phyloP scores from a whole-genome alignment of 768 basidiomycete genomes.

The Omphalotus guepiniiformis region DNA sequence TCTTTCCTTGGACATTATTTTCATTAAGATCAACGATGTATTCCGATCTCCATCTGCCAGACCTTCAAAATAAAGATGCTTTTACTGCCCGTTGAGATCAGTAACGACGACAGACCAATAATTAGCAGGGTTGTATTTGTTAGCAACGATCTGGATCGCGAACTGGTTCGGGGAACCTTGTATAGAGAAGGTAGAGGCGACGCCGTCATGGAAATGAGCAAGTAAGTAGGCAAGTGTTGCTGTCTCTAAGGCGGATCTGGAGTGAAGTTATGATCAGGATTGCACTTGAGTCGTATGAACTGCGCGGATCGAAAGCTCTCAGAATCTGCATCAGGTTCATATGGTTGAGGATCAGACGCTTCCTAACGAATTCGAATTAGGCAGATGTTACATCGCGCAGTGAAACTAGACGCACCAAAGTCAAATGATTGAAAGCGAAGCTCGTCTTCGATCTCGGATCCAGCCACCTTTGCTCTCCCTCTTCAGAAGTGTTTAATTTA shows the following conservation, averaged over 20 bases:
- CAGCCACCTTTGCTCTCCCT: conserved; percentile 65
- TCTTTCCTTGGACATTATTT: conserved; percentile 61
- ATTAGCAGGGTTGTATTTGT: conserved; percentile 92
- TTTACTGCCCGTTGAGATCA: background rate
- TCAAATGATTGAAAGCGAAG: conserved; percentile 84
- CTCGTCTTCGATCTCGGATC: conserved; percentile 78
- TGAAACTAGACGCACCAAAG: conserved; percentile 50
- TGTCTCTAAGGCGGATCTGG: conserved; percentile 67
- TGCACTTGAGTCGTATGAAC: background rate
- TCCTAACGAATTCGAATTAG: conserved; percentile 43
- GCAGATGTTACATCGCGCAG: conserved; percentile 4
- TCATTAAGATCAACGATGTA: conserved; percentile 70
- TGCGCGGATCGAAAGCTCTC: conserved; percentile 71
- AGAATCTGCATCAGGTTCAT: conserved; percentile 56
- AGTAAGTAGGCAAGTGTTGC: conserved; percentile 63
- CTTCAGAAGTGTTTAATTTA: conserved; percentile 37
- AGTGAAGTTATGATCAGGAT: background rate
- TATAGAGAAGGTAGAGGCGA: conserved; percentile 65
- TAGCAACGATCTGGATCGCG: conserved; percentile 83
- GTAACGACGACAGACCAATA: conserved; percentile 60
- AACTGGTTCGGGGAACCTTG: conserved; percentile 43
- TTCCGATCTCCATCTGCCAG: conserved; percentile 91
- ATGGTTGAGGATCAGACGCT: conserved; percentile 65
- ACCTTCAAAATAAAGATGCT: conserved; percentile 50
- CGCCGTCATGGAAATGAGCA: conserved; percentile 83